Percentiles rank a stretch among this genome's conserved stretches.
Conservation (phyloP, 179 eudicot species). For the Beta macrorhiza region DNA sequence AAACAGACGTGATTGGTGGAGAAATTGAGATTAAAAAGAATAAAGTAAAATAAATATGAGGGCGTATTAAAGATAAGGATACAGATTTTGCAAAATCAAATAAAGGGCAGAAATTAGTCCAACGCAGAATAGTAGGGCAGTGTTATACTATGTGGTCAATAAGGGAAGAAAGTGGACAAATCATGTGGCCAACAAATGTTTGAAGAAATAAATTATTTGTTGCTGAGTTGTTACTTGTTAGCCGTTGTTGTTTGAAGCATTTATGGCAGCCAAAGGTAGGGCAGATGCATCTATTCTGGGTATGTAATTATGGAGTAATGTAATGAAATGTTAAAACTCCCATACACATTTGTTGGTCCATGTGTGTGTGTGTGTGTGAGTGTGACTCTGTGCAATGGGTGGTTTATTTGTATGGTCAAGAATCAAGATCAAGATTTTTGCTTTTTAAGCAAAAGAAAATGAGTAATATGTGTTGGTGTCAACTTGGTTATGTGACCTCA, state of each 20-base stretch:
- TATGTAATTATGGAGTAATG: background rate
- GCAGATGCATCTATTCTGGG: background rate
- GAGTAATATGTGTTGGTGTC: background rate
- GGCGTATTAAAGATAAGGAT: conserved; percentile 19
- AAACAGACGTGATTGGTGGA: conserved; percentile 1
- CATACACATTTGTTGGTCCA: background rate
- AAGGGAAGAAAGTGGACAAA: background rate
- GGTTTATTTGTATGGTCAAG: background rate
- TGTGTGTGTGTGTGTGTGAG: background rate
- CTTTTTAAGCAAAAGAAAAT: background rate
- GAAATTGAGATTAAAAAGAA: background rate
- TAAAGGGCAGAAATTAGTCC: conserved; percentile 27
- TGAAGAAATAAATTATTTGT: conserved; percentile 1
- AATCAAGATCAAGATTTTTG: background rate
- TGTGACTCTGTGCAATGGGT: background rate
- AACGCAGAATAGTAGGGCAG: conserved; percentile 28
- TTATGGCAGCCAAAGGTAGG: background rate
- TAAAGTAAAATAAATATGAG: background rate
- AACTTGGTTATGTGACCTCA: conserved; percentile 6
- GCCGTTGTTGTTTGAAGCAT: background rate
- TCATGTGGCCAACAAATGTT: conserved; percentile 24
- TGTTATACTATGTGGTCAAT: conserved; percentile 22
- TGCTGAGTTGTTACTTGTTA: conserved; percentile 19
- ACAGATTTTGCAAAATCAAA: conserved; percentile 27
- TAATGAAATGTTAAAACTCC: background rate